phyloP scores from a whole-genome alignment of 257 asterid species.

The Lithospermum erythrorhizon region DNA sequence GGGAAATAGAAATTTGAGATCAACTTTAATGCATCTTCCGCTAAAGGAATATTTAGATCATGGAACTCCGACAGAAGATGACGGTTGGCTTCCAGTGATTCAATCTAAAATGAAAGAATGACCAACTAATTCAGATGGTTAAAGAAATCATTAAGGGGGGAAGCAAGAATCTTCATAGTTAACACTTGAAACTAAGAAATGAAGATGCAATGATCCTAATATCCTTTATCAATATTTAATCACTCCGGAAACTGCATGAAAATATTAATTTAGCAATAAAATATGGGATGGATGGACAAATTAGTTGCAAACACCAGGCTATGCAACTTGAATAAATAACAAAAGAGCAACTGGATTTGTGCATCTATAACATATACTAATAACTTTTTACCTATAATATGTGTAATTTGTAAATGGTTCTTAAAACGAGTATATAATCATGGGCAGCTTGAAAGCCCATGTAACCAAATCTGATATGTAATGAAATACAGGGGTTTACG shows the following conservation, averaged over 20 bases:
- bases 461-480: background rate
- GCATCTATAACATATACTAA: background rate
- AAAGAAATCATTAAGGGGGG: background rate
- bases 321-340: background rate
- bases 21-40: conserved; percentile 84
- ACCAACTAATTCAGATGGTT: conserved; percentile 14
- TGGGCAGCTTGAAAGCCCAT: too few relatives aligned
- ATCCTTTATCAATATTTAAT: background rate
- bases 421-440: background rate
- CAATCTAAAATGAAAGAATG: conserved; percentile 43
- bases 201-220: background rate
- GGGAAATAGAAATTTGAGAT: background rate
- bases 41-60: conserved; percentile 51
- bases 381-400: background rate
- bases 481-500: too few relatives aligned
- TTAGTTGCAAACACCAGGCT: background rate
- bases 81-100: conserved; percentile 40
- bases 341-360: background rate
- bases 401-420: background rate
- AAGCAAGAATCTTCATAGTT: conserved; percentile 3
- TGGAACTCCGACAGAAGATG: conserved; percentile 39
- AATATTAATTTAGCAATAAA: background rate
- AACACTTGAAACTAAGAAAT: background rate
- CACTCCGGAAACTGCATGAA: background rate
- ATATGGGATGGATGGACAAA: background rate